Evolutionary conservation across 164 flowering plant genomes (phyloP), one percentile per base, ranked within the genome.

Genomic region (Macadamia tetraphylla): DNA sequence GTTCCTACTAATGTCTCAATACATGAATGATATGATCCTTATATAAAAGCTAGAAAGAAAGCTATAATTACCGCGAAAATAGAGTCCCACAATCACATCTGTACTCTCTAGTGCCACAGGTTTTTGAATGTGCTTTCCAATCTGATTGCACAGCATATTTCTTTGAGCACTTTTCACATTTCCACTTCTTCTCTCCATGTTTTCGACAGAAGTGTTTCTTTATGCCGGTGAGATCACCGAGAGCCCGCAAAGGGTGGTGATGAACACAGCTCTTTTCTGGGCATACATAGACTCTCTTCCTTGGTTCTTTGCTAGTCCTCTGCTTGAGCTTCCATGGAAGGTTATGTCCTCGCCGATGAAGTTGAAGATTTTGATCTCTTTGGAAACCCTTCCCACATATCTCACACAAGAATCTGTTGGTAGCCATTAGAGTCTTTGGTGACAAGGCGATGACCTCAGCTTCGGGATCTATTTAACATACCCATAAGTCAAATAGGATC

Each of bases 181-280:
- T 93, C 98, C 98, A 93, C 79, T 93, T 91, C 86, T 90, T 93
- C 88, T 93, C 98, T 6, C 98, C 98, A 55, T 93, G 98, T 67
- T 93, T 93, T 69, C 98, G 60, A 51, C 92, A 91, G 64, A 88
- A 93, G 78, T 93, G 98, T 72, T 93, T 93, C 78, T 93, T 93
- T 46, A 93, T 90, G 1, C 98, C 98, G 0, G 98, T 93, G 1
- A 93, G 85, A 72, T 93, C 98, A 29, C 98, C 97, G 4, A 93
- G 95, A 62, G 98, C 98, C 81, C 98, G 83, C 0, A 97, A 88
- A 23, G 98, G 94, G 60, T 88, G 88, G 73, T 93, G 76, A 66
- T 93, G 98, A 14, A 93, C 91, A 58, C 98, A 93, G 9, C 70
- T 83, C 75, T 84, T 87, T 64, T 93, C 98, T 0, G 97, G 98